Percentiles rank a stretch among this genome's conserved stretches.
These are phyloP conservation scores for Diddensiella caesifluorescens DNA, from an alignment of 805 yeast genomes.

Conservation along the genomic window DNA sequence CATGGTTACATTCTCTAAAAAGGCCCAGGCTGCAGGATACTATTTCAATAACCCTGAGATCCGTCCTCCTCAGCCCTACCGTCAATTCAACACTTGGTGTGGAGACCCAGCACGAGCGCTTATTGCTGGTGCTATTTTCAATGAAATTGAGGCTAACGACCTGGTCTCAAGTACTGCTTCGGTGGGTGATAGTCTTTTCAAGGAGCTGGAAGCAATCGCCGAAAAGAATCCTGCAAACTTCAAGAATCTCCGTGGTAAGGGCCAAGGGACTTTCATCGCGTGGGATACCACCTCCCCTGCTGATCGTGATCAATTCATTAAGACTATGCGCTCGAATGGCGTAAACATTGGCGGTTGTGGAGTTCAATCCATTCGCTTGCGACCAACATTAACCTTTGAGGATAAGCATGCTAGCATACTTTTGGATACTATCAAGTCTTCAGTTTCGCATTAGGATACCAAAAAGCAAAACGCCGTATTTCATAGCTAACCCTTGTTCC, in stretches of 20 bases:
- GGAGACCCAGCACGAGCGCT: constrained; percentile 83
- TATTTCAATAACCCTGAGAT: constrained; percentile 70
- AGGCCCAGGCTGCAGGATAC: constrained; percentile 86
- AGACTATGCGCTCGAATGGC: constrained; percentile 57
- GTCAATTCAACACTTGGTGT: constrained; percentile 93
- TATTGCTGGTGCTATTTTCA: constrained; percentile 66
- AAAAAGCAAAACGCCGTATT: too few species aligned
- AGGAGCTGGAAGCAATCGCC: constrained; percentile 48
- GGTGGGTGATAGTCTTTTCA: constrained; percentile 65
- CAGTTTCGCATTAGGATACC: too few species aligned
- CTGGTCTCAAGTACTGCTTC: constrained; percentile 50
- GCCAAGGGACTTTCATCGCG: constrained; percentile 76
- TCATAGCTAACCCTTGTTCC: too few species aligned
- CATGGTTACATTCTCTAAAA: constrained; percentile 80
- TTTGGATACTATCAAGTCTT: constrained; percentile 40
- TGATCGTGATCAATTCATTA: constrained; percentile 57
- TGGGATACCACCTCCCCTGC: constrained; percentile 56
- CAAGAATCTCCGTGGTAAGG: constrained; percentile 63
- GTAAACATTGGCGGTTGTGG: constrained; percentile 85
- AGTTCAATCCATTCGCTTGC: constrained; percentile 66
- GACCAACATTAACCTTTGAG: constrained; percentile 76
- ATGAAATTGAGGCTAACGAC: constrained; percentile 57
- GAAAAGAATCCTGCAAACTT: constrained; percentile 48
- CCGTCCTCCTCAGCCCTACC: constrained; percentile 70
- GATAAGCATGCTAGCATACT: constrained; percentile 73